Percentiles rank a stretch among this genome's conserved stretches.
Evolutionary conservation across 78 protist genomes (phyloP).

Genomic region (Chrysochromulina tobinii): DNA sequence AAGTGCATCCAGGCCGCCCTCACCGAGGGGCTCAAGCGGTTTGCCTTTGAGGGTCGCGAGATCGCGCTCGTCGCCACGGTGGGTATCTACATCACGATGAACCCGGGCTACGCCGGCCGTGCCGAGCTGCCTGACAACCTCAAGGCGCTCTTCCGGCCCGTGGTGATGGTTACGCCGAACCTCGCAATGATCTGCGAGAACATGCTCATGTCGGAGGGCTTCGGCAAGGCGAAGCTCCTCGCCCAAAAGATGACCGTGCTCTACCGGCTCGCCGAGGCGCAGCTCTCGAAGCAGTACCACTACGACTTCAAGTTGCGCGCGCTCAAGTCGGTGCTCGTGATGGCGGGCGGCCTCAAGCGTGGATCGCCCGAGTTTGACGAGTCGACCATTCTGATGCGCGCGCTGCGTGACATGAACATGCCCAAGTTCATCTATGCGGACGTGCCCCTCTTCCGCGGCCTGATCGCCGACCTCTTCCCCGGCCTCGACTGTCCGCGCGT

Average conservation of each 20-base stretch:
- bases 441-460: constrained; percentile 87
- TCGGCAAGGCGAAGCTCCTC: constrained; percentile 46
- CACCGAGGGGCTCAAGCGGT: neutral
- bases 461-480: constrained; percentile 84
- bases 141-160: constrained; percentile 86
- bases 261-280: constrained; percentile 82
- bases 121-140: constrained; percentile 85
- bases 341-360: constrained; percentile 93
- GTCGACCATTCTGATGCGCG: constrained; percentile 85
- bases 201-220: constrained; percentile 89
- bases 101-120: constrained; percentile 89
- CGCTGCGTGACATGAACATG: constrained; percentile 88
- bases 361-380: constrained; percentile 64
- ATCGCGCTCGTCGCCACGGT: constrained; percentile 46
- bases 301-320: constrained; percentile 92
- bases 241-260: constrained; percentile 89
- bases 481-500: constrained; percentile 63
- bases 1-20: constrained; percentile 73
- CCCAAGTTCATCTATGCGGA: constrained; percentile 94
- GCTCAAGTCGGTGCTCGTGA: constrained; percentile 84
- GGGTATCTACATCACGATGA: constrained; percentile 87
- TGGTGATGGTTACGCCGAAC: constrained; percentile 87
- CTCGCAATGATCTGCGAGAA: constrained; percentile 80
- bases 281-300: constrained; percentile 87
- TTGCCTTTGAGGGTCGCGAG: constrained; percentile 65